These are phyloP conservation scores for Mrakiaceae sp. DNA, from an alignment of 1,284 basidiomycete genomes.

Conservation along the genomic window DNA sequence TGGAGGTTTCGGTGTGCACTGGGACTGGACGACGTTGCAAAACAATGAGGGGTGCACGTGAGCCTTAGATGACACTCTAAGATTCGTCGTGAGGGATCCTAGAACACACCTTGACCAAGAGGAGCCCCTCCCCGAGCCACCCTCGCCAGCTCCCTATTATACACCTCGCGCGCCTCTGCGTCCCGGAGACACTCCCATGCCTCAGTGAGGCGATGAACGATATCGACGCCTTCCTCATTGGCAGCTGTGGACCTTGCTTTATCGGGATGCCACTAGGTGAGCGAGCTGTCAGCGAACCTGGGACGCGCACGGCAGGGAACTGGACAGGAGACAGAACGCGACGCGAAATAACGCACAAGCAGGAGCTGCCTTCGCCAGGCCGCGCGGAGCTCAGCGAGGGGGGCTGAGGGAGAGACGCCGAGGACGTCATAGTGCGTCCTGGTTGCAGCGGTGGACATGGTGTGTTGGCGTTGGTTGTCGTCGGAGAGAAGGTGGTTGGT, in stretches of 20 bases:
- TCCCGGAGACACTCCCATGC: no score
- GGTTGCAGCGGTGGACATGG: no score
- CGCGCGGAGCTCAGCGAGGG: conserved; percentile 24
- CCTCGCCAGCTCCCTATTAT: no score
- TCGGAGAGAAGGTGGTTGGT: no score
- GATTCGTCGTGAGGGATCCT: no score
- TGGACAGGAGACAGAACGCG: neutral
- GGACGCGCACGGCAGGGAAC: neutral
- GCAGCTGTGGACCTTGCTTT: neutral
- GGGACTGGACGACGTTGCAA: neutral
- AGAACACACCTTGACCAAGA: neutral
- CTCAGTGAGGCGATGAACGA: no score
- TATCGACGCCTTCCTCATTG: no score
- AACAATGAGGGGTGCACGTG: neutral
- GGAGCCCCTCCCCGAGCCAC: neutral
- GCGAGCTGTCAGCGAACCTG: neutral
- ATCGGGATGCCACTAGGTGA: conserved; percentile 5
- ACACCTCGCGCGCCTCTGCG: no score
- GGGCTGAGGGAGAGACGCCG: conserved; percentile 24
- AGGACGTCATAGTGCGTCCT: conserved; percentile 25
- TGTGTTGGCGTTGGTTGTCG: no score
- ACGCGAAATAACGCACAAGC: neutral
- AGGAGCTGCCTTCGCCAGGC: conserved; percentile 31
- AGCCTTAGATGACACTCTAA: neutral
- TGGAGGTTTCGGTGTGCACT: conserved; percentile 21